These are phyloP conservation scores for Tritrichomonas musculus DNA, from an alignment of 208 protist genomes.

Conservation along the genomic window DNA sequence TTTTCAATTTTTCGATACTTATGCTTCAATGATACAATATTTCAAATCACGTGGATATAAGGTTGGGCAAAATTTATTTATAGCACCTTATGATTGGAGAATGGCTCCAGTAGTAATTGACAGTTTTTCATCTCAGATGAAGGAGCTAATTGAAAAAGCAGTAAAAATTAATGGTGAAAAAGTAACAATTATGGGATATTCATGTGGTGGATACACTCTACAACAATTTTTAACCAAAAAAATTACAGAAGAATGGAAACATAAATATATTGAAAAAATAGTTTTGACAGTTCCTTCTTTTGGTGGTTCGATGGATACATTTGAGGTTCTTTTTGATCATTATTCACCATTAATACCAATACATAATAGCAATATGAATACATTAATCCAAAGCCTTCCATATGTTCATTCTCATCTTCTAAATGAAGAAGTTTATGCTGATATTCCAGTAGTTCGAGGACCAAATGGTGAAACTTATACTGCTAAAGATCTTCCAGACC, in stretches of 20 bases:
- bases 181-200: not conserved
- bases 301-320: not conserved
- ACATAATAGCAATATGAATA: not conserved
- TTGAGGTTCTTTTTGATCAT: not conserved
- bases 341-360: not conserved
- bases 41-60: not conserved
- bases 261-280: conserved; percentile 1
- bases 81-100: conserved; percentile 3
- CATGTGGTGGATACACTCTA: not conserved
- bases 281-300: not conserved
- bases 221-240: not conserved
- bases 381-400: not conserved
- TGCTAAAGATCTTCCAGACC: not conserved
- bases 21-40: not conserved
- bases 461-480: not conserved
- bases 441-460: not conserved
- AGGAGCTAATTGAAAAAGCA: not conserved
- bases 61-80: not conserved
- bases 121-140: not conserved
- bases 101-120: not conserved
- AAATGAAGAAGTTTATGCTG: not conserved
- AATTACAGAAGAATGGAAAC: not conserved
- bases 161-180: not conserved
- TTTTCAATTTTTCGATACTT: not conserved
- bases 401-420: not conserved